phyloP scores from a whole-genome alignment of 73 alveolate species.

The Symbiodinium natans region DNA sequence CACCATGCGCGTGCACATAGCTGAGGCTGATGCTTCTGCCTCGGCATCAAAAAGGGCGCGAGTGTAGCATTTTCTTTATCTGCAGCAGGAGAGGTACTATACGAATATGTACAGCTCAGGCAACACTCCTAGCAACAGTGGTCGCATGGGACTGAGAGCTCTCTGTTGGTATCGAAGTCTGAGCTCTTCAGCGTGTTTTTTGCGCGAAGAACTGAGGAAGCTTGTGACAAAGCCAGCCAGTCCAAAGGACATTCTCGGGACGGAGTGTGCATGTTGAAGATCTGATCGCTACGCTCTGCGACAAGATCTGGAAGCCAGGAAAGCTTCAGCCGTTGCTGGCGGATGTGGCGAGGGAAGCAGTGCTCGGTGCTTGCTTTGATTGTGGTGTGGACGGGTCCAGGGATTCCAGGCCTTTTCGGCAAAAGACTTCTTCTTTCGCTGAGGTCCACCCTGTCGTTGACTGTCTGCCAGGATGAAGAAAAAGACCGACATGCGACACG shows the following conservation, averaged over 20 bases:
- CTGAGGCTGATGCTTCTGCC: background rate
- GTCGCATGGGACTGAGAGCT: too few species aligned
- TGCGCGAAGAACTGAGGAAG: background rate
- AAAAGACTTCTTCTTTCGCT: background rate
- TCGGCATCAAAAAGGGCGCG: background rate
- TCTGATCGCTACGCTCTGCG: background rate
- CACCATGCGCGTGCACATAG: background rate
- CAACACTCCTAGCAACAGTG: background rate
- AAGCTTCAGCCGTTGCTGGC: background rate
- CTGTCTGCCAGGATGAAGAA: background rate
- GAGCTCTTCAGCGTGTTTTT: background rate
- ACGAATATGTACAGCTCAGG: background rate
- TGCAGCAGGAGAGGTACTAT: too few species aligned
- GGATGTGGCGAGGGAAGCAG: background rate
- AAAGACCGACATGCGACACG: background rate
- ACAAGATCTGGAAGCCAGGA: background rate
- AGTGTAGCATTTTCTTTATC: too few species aligned
- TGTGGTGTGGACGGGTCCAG: background rate
- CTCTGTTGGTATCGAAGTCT: too few species aligned
- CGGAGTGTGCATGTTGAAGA: background rate
- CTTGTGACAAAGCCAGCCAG: background rate
- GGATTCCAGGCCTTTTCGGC: too few species aligned
- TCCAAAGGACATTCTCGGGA: background rate
- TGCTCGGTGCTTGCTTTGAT: background rate
- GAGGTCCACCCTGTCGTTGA: background rate